Evolutionary conservation across 2,329 filamentous ascomycete genomes (phyloP).

Genomic region (Ilyonectria robusta): DNA sequence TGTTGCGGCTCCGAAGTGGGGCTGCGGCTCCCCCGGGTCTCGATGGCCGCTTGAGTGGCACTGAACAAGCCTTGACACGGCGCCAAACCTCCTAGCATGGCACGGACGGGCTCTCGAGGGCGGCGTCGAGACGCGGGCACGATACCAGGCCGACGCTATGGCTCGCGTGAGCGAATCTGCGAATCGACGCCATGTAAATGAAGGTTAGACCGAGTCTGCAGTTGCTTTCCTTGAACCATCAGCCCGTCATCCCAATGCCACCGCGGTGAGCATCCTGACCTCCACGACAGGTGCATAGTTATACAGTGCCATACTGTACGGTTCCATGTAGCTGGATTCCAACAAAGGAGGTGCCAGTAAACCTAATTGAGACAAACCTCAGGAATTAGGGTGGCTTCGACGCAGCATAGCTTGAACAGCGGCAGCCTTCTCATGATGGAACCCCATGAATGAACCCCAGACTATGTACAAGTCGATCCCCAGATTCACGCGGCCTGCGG

Average conservation of each 20-base stretch:
- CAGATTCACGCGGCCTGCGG: constrained; percentile 20
- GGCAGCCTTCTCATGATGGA: not conserved
- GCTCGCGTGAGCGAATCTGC: constrained; percentile 38
- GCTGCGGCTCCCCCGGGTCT: constrained; percentile 48
- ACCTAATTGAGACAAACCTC: constrained; percentile 28
- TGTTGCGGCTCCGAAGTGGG: constrained; percentile 50
- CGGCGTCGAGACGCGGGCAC: constrained; percentile 26
- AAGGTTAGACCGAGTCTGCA: constrained; percentile 13
- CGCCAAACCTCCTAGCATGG: constrained; percentile 24
- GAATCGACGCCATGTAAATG: constrained; percentile 25
- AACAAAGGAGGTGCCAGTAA: constrained; percentile 9
- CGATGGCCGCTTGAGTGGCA: constrained; percentile 4
- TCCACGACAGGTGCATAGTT: constrained; percentile 24
- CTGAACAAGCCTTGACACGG: constrained; percentile 22
- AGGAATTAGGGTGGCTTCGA: constrained; percentile 18
- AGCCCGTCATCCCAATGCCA: constrained; percentile 16
- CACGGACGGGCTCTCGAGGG: constrained; percentile 32
- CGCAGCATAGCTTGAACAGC: not conserved
- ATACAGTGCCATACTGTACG: constrained; percentile 29
- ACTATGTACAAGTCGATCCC: constrained; percentile 1
- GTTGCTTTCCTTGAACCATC: constrained; percentile 4
- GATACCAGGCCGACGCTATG: constrained; percentile 17
- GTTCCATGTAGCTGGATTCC: constrained; percentile 30
- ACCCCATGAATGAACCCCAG: constrained; percentile 5
- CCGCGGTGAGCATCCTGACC: constrained; percentile 35